Base-by-base conservation (phyloP, 768 basidiomycete genomes). In the Boletus subcaerulescens region DNA sequence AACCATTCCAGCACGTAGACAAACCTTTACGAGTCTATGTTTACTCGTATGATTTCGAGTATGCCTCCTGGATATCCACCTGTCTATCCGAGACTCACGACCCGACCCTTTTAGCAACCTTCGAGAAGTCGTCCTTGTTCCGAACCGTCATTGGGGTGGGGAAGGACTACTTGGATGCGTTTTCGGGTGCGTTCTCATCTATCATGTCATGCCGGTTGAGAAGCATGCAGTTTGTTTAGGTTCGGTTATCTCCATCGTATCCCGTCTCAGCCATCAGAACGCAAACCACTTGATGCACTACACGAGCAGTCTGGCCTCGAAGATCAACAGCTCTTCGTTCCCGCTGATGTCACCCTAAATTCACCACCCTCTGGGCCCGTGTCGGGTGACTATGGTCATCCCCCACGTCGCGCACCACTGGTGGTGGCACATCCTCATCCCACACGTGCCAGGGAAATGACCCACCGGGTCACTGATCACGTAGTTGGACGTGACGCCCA, bases 41-140 rank as follows among this genome's bases (percentile, higher is more conserved):
- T 7, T 99, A 98, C 72, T 97, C 94, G 14, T 86, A 92, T 59
- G 96, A 98, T 71, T 94, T 97, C 68, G 93, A 97, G 93, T 95
- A 72, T 49, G 92, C 77, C 31, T 52, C 45, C 45, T 44, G 17
- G 29, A 31, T 32, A 6, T 40, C 2, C 7, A 12, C 32, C 50
- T 50, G 24, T n/a, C 29, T 40, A 48, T 33, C 44, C 35, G 31
- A 47, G 24, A 38, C 65, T 62, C 31, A 63, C 39, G 2, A 45
- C 20, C 5, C 39, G 2, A 45, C 20, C 5, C 18, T 45, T 62
- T 52, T 62, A 97, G 94, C 69, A 90, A 93, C 40, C 80, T 96
- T 45, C 80, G 94, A 59, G 94, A 98, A 67, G 93, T 96, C 15
- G 91, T 98, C 32, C 73, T 98, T 20, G 92, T 98, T 48, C 96